phyloP scores from a whole-genome alignment of 495 filamentous ascomycete species.

The Umbilicaria muhlenbergii region DNA sequence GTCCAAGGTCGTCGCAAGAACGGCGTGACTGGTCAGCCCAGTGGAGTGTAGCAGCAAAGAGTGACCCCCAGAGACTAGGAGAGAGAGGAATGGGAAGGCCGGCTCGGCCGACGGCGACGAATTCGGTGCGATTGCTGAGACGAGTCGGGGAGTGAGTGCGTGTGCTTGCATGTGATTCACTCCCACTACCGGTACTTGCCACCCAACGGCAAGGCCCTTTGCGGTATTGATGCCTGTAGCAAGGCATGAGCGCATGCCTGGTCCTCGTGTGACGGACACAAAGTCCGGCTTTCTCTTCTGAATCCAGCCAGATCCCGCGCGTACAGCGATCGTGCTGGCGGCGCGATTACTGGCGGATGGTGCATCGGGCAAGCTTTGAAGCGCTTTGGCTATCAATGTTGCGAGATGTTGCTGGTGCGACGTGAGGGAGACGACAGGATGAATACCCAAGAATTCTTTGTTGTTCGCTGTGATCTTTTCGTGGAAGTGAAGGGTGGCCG shows the following conservation, averaged over 20 bases:
- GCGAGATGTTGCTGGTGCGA: conserved; percentile 59
- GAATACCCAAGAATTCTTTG: conserved; percentile 52
- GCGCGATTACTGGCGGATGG: no score
- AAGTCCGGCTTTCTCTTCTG: conserved; percentile 52
- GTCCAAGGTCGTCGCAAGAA: conserved; percentile 55
- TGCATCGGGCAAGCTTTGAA: conserved; percentile 32
- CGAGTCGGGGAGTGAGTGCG: conserved; percentile 72
- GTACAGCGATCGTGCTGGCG: not conserved
- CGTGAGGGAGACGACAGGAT: conserved; percentile 55
- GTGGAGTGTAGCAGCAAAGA: conserved; percentile 65
- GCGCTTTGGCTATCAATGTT: conserved; percentile 45
- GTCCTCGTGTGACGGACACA: conserved; percentile 72
- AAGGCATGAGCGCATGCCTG: conserved; percentile 69
- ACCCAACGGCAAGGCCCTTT: conserved; percentile 74
- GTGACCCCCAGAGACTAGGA: conserved; percentile 90
- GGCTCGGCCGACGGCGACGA: conserved; percentile 5
- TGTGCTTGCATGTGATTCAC: conserved; percentile 98
- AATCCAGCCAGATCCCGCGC: not conserved
- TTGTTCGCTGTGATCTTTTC: conserved; percentile 71
- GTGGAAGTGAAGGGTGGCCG: conserved; percentile 53
- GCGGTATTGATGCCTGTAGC: conserved; percentile 65
- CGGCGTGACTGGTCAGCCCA: conserved; percentile 45
- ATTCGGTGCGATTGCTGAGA: conserved; percentile 34
- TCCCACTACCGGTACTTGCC: conserved; percentile 64
- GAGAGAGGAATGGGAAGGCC: conserved; percentile 68